Evolutionary conservation across 345 rosid species (phyloP).

Genomic region (Atalantia buxifolia): DNA sequence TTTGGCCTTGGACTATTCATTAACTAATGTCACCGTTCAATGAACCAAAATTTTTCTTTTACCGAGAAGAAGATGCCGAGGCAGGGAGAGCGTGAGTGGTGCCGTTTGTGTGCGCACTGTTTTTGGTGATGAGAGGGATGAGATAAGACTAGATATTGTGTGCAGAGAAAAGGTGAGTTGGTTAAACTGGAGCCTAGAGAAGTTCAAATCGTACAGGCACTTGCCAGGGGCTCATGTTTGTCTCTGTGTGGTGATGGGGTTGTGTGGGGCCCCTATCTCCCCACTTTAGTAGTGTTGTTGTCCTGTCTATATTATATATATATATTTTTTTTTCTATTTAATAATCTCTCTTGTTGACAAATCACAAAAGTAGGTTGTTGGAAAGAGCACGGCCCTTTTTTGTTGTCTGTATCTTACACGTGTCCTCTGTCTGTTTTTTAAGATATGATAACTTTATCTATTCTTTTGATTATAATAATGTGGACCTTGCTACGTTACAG

Average conservation of each 20-base stretch:
- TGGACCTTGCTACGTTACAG: too few relatives aligned
- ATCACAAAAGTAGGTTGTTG: constrained; percentile 12
- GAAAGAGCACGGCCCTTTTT: constrained; percentile 14
- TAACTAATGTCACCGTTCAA: background rate
- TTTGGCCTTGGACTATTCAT: background rate
- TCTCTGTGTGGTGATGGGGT: background rate
- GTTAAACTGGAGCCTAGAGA: constrained; percentile 1
- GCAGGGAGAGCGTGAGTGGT: background rate
- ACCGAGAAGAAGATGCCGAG: background rate
- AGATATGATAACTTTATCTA: constrained; percentile 1
- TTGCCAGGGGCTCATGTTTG: background rate
- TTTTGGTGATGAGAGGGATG: background rate
- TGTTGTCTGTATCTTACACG: constrained; percentile 10
- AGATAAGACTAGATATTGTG: background rate
- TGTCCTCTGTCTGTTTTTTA: background rate
- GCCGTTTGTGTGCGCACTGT: too few relatives aligned
- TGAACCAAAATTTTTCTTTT: background rate
- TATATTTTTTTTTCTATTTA: too few relatives aligned
- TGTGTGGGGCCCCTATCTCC: background rate
- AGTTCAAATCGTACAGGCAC: background rate
- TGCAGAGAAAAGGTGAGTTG: background rate
- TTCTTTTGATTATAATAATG: background rate
- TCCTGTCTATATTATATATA: background rate
- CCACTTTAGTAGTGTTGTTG: background rate
- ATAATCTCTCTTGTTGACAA: background rate